Evolutionary conservation across 345 rosid genomes (phyloP), one percentile per base, ranked within the genome.

Genomic region (Salix udensis): DNA sequence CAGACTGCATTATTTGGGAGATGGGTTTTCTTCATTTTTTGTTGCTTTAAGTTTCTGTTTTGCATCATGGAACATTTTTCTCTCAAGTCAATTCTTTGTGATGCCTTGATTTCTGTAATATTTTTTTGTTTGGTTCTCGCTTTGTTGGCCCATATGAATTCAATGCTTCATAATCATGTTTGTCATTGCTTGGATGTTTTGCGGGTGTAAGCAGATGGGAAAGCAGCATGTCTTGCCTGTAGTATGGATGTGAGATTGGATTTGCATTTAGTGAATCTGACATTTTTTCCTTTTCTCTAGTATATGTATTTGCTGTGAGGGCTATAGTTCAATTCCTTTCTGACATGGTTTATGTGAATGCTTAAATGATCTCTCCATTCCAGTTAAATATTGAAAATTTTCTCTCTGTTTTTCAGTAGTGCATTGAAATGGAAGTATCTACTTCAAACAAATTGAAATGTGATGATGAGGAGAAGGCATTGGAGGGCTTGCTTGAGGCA

Each of bases 401-500:
- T 78, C 14, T 26, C 50, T 55, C 61, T 4, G 7, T 67, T 11
- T 50, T 60, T 24, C 28, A 21, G 30, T 60, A 39, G 48, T 13
- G 10, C 4, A 64, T 55, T 36, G 76, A 80, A 65, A 88, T 87
- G 93, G 93, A 86, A 73, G 79, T 83, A 37, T 62, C 87, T 64
- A 12, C 64, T 65, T 48, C 72, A 28, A 86, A 44, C 44, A 68
- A 72, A 67, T 68, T 68, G 67, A 78, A 46, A 26, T 62, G 66
- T 71, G 86, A 74, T 34, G 78, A 75, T 19, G 88, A 84, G 36
- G 89, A 82, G 55, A 75, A 74, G 80, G 86, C 80, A 55, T 68
- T 88, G 78, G 83, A 70, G 77, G 76, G 50, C 79, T 80, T 87
- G 85, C 78, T 86, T 36, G 87, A 88, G 46, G 80, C 78, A 4